Base-by-base conservation (phyloP, 495 filamentous ascomycete species). In the Sabuloglossum arenarium region DNA sequence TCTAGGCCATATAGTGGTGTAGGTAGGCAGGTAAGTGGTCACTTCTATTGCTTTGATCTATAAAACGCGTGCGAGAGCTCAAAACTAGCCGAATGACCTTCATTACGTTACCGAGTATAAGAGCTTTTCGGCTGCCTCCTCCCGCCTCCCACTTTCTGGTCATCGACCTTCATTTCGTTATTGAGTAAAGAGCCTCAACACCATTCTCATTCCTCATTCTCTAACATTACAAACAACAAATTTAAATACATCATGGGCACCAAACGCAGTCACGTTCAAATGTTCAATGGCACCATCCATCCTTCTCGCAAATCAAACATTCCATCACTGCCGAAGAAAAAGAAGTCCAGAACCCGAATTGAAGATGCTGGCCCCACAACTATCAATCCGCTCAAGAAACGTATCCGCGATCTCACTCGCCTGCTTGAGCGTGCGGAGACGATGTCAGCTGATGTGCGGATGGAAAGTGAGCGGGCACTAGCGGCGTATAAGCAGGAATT, bases 391-490 rank as follows among this genome's bases (percentile, higher is more conserved):
- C 65, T 78, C 45, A 78, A 77, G 59, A 71, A 68, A 45, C 67
- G 71, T 9, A 74, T 78, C 32, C 74, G 75, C 4, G 73, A 75
- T 63, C 69, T 74, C 19, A 71, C 69, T 53, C 69, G 75, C 16
- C 61, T 57, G 28, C 54, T 64, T 12, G 56, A 59, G 25, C 57
- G 56, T 23, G 45, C 58, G 16, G 62, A 81, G 23, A 71, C 71
- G 19, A 67, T 96, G n/a, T 79, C 86, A 0, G 83, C 86, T 32
- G 79, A 87, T 66, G 76, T 83, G 49, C 73, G 82, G 34, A 71
- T 83, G 29, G 78, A 90, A 14, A 79, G 85, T 55, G 86, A 96
- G 67, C 79, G 90, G 31, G 90, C 89, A 50, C 69, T 96, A 46
- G 74, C 73, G 24, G 80, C 80, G 0, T 87, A 85, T 65, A 74